Evolutionary conservation across 495 filamentous ascomycete genomes (phyloP).

Genomic region (Lophiostoma macrostomum): DNA sequence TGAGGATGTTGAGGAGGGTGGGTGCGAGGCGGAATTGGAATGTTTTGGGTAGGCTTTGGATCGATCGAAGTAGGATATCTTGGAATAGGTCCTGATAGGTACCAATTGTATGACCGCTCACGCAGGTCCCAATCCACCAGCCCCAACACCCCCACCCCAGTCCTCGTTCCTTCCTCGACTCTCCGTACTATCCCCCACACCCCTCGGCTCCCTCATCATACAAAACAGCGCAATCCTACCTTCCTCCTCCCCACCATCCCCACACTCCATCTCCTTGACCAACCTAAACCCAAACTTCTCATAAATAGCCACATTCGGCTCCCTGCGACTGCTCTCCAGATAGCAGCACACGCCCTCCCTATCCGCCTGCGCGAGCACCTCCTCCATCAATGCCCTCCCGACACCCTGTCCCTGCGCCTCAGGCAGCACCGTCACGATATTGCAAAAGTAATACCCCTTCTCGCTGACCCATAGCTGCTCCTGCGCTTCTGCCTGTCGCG

Average conservation of each 20-base stretch:
- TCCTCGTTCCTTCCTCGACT: background rate
- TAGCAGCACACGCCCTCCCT: conserved; percentile 59
- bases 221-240: conserved; percentile 48
- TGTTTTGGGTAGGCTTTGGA: no score
- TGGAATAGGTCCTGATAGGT: no score
- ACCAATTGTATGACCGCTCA: no score
- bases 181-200: background rate
- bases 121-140: no score
- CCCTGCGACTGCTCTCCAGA: conserved; percentile 60
- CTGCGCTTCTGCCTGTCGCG: conserved; percentile 55
- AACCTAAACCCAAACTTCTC: conserved; percentile 62
- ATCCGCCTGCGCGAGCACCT: conserved; percentile 58
- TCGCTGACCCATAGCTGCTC: conserved; percentile 56
- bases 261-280: conserved; percentile 60
- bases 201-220: conserved; percentile 51
- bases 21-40: no score
- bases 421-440: conserved; percentile 63
- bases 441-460: conserved; percentile 66
- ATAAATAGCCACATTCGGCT: conserved; percentile 65
- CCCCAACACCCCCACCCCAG: no score
- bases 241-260: conserved; percentile 56
- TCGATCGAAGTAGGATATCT: background rate
- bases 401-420: conserved; percentile 58
- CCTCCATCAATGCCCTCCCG: conserved; percentile 56
- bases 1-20: background rate